phyloP scores from a whole-genome alignment of 345 rosid species.

The Odontarrhena argentea region DNA sequence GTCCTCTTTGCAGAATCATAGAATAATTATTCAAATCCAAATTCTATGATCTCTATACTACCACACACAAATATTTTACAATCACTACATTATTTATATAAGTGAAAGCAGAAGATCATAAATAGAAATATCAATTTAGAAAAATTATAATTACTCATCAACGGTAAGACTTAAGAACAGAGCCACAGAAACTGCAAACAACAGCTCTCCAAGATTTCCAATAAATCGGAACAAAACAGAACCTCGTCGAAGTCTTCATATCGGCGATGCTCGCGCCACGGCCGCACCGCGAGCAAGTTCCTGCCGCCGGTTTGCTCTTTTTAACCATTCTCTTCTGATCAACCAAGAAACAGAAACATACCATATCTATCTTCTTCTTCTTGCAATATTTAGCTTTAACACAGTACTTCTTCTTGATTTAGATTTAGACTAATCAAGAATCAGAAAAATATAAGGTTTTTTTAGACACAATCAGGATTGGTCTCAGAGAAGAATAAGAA shows the following conservation, averaged over 20 bases:
- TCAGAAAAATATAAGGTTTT: background rate
- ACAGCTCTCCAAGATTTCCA: constrained; percentile 74
- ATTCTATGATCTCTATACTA: constrained; percentile 1
- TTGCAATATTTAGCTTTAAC: no score
- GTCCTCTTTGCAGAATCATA: constrained; percentile 15
- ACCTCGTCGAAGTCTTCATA: constrained; percentile 67
- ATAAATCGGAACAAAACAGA: constrained; percentile 64
- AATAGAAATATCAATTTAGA: constrained; percentile 4
- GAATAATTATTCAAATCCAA: background rate
- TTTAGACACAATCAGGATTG: constrained; percentile 1
- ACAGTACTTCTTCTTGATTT: background rate
- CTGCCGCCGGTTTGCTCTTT: constrained; percentile 73
- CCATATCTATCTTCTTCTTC: constrained; percentile 44
- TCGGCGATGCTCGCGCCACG: constrained; percentile 67
- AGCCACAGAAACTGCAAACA: constrained; percentile 69
- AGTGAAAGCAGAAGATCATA: background rate
- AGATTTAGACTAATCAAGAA: constrained; percentile 19
- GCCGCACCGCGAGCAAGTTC: constrained; percentile 63
- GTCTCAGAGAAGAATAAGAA: constrained; percentile 30
- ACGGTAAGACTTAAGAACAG: constrained; percentile 69
- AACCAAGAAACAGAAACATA: constrained; percentile 72
- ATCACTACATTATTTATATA: background rate
- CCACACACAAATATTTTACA: background rate
- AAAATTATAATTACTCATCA: constrained; percentile 10
- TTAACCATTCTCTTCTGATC: constrained; percentile 60